Percentiles rank a stretch among this genome's conserved stretches.
Conservation (phyloP, 257 asterid species). For the Petrea volubilis region DNA sequence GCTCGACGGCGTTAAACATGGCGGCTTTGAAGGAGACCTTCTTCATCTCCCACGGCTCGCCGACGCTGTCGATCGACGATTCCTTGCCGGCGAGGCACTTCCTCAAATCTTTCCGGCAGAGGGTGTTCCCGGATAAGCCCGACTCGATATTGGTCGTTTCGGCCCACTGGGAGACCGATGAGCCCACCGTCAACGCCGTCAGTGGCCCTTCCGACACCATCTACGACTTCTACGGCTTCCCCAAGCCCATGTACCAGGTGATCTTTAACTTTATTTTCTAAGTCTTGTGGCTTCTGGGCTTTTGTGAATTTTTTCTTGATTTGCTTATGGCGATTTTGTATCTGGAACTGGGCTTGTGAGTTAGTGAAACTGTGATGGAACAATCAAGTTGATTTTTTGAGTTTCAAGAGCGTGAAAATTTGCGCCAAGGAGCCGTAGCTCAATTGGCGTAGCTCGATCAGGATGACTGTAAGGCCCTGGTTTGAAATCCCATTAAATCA, state of each 20-base stretch:
- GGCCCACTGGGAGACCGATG: conserved; percentile 77
- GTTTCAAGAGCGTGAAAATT: not conserved
- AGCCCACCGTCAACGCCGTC: conserved; percentile 61
- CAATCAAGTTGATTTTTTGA: not conserved
- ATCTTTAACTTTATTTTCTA: not conserved
- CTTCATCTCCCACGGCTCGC: conserved; percentile 81
- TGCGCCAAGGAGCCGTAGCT: too few species aligned
- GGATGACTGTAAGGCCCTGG: too few species aligned
- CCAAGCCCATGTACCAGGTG: conserved; percentile 68
- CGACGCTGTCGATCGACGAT: conserved; percentile 67
- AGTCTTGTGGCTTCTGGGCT: not conserved
- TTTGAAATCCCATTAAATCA: too few species aligned
- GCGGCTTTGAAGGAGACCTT: conserved; percentile 47
- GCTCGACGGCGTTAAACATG: conserved; percentile 23
- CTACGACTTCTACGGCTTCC: conserved; percentile 73
- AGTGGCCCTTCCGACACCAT: conserved; percentile 57
- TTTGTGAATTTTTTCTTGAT: not conserved
- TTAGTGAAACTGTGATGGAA: not conserved
- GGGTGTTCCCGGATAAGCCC: conserved; percentile 45
- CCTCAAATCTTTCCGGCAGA: conserved; percentile 49
- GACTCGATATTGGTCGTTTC: conserved; percentile 54
- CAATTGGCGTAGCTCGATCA: too few species aligned
- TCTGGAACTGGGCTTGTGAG: not conserved
- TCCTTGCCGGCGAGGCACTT: conserved; percentile 63
- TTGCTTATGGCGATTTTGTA: not conserved